Base-by-base conservation (phyloP, 202 grass and related monocot species). In the Thinopyrum obtusiflorum region DNA sequence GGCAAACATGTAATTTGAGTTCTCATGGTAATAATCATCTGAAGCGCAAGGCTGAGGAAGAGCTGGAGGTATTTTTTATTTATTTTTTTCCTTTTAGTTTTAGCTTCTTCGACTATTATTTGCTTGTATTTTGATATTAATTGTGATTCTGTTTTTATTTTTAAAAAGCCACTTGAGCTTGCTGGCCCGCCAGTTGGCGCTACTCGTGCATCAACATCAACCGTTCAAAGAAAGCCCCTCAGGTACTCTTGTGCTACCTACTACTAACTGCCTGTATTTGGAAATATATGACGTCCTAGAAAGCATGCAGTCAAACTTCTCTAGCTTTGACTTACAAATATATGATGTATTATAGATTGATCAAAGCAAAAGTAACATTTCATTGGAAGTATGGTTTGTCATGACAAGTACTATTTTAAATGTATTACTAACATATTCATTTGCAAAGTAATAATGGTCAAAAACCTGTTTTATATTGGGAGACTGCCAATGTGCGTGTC, bases 161-260 rank as follows among this genome's bases (percentile, higher is more conserved):
- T 82, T 23, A 37, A 86, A 79, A 82, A 94, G 87, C 21, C 85
- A 64, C 70, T 87, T 73, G 95, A 97, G 81, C 89, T 98, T 53
- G 68, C 84, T 64, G 82, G 83, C 44, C 87, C 87, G 7, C 78
- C 73, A 42, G 78, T 91, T 73, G 25, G 59, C 17, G 31, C 29
- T 57, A 32, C 76, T 55, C 77, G 53, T 59, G 53, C 68, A 44
- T 15, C 70, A 49, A 42, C 70, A 47, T 73, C 70, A 47, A 73
- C 53, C 75, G 86, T 89, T 29, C 89, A 90, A 80, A 85, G 95
- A 83, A 98, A 87, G 67, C 83, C 81, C 27, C 85, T 98, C 44
- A 95, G 87, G 95, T 95, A 90, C 76, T 72, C 82, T 42, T 64
- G 21, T 64, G 60, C 26, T 66, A 25, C 57, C 27, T 73, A 14